Evolutionary conservation across 176 grass and related monocot genomes (phyloP), one percentile per base, ranked within the genome.

Genomic region (Oryza glaberrima): DNA sequence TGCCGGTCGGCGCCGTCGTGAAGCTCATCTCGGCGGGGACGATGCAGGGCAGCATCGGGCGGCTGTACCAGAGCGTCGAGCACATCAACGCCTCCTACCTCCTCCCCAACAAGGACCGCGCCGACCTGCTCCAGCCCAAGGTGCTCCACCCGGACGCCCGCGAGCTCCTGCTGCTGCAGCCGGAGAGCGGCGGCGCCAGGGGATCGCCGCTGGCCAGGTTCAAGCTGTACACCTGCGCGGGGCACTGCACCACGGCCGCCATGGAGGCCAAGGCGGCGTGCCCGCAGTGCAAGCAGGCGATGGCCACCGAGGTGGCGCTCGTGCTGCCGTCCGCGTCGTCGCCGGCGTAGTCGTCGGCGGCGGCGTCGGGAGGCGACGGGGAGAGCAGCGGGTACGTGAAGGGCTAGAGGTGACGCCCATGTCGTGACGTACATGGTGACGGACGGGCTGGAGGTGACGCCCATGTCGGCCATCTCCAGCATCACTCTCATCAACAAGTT

Each of bases 381-480:
- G 84, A 74, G 12, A 48, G 3, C 15, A 66, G 84, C 6, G 89
- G 94, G 11, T 91, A 80, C 46, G 94, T 97, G 0, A 88, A 85
- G 80, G 84, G 17, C 74, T 93, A 5, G 77, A 85, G 25, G 86
- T 91, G 16, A 83, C 48, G 2, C 22, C 22, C 22, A 22, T 22
- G 22, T 89, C 0, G 69, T 94, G 0, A 92, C 84, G 0, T 96
- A 91, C 78, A 96, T 82, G 75, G 78, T 93, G 1, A 89, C 84
- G 0, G 94, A 96, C 15, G 80, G 84, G 17, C 74, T 93, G 7
- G 77, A 85, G 25, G 86, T 91, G 16, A 83, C 48, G 2, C 94
- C 94, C 70, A 89, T 96, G 89, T 93, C 91, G 2, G 85, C 84
- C 11, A 96, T 91, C 14, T 90, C 91, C 3, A 79, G 69, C 17